A percentile compares a stretch with the other conserved stretches of the same genome.
Evolutionary conservation across 495 filamentous ascomycete genomes (phyloP).

Genomic region (Penicillium ochrochloron): DNA sequence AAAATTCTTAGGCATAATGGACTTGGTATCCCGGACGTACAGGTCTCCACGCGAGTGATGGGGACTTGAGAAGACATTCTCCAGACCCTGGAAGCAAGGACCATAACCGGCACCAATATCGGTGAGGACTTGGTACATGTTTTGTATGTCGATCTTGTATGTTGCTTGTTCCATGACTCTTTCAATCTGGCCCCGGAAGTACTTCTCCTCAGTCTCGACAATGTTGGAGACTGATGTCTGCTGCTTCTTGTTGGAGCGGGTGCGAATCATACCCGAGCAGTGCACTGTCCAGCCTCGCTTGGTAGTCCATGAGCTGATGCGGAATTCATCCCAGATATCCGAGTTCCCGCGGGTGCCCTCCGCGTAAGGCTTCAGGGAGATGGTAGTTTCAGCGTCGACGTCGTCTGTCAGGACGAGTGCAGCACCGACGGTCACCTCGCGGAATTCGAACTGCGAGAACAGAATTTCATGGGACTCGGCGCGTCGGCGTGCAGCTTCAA

Average conservation of each 20-base stretch:
- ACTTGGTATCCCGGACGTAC: conserved; percentile 30
- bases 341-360: conserved; percentile 43
- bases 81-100: conserved; percentile 28
- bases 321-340: conserved; percentile 46
- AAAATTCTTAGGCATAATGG: conserved; percentile 34
- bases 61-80: conserved; percentile 29
- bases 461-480: conserved; percentile 21
- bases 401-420: conserved; percentile 49
- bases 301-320: conserved; percentile 37
- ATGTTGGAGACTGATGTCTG: conserved; percentile 24
- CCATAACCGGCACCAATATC: conserved; percentile 34
- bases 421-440: conserved; percentile 45
- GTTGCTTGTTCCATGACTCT: conserved; percentile 19
- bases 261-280: conserved; percentile 36
- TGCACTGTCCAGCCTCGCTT: conserved; percentile 43
- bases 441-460: conserved; percentile 36
- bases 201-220: conserved; percentile 18
- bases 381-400: conserved; percentile 44
- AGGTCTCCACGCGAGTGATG: conserved; percentile 29
- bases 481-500: conserved; percentile 47
- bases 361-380: conserved; percentile 44
- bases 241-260: conserved; percentile 23
- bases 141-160: conserved; percentile 25
- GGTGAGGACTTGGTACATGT: conserved; percentile 32
- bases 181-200: conserved; percentile 19